Base-by-base conservation (phyloP, 169 alveolate species). In the Plasmodium gallinaceum region DNA sequence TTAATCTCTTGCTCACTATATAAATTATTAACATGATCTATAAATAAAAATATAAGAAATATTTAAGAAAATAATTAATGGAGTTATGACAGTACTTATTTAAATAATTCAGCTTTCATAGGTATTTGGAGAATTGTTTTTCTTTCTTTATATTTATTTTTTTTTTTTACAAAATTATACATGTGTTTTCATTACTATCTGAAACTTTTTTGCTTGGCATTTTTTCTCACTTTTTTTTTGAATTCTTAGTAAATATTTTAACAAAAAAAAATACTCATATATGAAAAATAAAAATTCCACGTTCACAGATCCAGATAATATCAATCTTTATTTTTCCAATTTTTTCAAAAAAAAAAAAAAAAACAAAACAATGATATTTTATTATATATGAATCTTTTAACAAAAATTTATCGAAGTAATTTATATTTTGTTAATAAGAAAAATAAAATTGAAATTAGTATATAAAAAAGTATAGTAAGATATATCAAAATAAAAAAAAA, bases 1-100 rank as follows among this genome's bases (percentile, higher is more conserved):
- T 83, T 83, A 43, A 83, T 7, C 57, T 83, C 91, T 22, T 52
- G 57, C 32, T 83, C 91, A 46, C 91, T 83, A 83, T 83, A 83
- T 71, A 83, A 66, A 26, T 83, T 83, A 7, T 14, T 68, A 9
- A 83, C 91, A 45, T 51, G 72, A 58, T 66, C 91, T 83, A 72
- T 24, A 46, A 58, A 24, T 14, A 20, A 66, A 45, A 52, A 42
- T 22, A 52, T 46, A 8, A 46, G 7, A 20, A 14, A 18, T 18
- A 46, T 14, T 32, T 42, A 26, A 16, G 14, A 66, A 42, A 42
- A 42, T 66, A 42, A 24, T 66, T 4, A 22, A 46, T 9, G 9
- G 4, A 9, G 48, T 4, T 5, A 16, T 64, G 16, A 12, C 4
- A 12, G 7, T 48, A 48, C 18, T 2, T 48, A 2, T 48, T 48